phyloP scores from a whole-genome alignment of 495 filamentous ascomycete genomes.

The Mycothermus thermophilus region DNA sequence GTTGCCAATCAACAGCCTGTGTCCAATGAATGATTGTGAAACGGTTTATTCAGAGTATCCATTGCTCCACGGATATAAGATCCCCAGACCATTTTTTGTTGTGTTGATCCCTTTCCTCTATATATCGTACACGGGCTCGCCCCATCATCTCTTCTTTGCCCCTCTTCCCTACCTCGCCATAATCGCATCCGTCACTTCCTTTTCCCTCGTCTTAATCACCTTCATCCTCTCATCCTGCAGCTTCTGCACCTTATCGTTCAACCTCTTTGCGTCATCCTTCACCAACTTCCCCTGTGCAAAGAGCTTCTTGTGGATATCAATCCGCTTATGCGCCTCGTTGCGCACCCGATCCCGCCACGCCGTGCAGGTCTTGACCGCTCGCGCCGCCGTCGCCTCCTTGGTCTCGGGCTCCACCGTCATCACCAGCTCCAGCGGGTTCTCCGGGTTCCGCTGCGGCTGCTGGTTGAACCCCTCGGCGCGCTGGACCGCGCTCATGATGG shows the following conservation, averaged over 20 bases:
- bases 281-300: conserved; percentile 41
- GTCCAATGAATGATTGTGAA: not conserved
- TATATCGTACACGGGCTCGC: not conserved
- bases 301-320: conserved; percentile 53
- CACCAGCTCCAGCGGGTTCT: conserved; percentile 56
- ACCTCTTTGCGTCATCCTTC: conserved; percentile 54
- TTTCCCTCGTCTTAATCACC: conserved; percentile 55
- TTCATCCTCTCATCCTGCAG: conserved; percentile 53
- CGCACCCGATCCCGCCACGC: conserved; percentile 48
- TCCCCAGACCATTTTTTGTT: not conserved
- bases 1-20: no score
- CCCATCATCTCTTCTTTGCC: conserved; percentile 11
- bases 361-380: conserved; percentile 41
- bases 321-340: conserved; percentile 38
- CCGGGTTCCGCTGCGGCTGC: conserved; percentile 54
- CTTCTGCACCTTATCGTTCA: conserved; percentile 59
- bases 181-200: conserved; percentile 41
- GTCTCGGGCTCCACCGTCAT: conserved; percentile 51
- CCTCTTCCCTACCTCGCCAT: conserved; percentile 7
- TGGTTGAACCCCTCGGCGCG: conserved; percentile 49
- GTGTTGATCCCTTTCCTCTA: not conserved
- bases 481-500: conserved; percentile 56
- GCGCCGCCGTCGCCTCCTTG: conserved; percentile 47
- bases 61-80: conserved; percentile 3
- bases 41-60: not conserved